Evolutionary conservation across 2,329 filamentous ascomycete genomes (phyloP).

Genomic region (Colletotrichum costaricense): DNA sequence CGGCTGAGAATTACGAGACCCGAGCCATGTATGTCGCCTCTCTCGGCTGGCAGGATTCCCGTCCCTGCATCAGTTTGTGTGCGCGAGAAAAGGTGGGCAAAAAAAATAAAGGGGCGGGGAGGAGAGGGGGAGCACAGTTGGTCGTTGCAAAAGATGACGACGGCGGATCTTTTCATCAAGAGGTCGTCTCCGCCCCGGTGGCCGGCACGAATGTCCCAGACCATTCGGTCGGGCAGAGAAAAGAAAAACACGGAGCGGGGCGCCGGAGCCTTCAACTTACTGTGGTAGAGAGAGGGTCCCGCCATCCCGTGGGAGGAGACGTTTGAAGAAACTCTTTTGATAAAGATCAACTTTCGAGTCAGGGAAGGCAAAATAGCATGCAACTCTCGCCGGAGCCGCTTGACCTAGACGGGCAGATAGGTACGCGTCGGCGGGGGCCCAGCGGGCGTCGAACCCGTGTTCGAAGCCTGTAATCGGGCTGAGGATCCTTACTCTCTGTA

Average conservation of each 20-base stretch:
- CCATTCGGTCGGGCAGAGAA: not conserved
- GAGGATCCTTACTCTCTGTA: not conserved
- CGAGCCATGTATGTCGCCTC: not conserved
- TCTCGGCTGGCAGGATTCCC: not conserved
- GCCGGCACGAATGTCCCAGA: not conserved
- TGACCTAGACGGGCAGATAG: not conserved
- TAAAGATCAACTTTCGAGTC: not conserved
- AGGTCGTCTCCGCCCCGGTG: not conserved
- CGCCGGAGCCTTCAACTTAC: not conserved
- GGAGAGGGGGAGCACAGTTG: not conserved
- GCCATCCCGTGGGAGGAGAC: no score
- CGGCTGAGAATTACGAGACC: constrained; percentile 15
- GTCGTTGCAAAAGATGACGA: not conserved
- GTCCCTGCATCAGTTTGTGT: not conserved
- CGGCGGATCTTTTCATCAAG: not conserved
- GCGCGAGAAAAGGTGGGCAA: no score
- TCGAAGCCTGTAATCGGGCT: not conserved
- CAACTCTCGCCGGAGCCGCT: not conserved
- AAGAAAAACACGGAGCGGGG: constrained; percentile 2
- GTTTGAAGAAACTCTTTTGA: not conserved
- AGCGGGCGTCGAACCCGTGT: constrained; percentile 1
- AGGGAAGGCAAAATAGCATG: not conserved
- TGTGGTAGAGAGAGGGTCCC: not conserved
- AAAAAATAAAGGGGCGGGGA: not conserved
- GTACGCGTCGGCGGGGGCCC: not conserved